Percentiles rank a stretch among this genome's conserved stretches.
Evolutionary conservation across 306 rosid species (phyloP).

Genomic region (Lathyrus tuberosus): DNA sequence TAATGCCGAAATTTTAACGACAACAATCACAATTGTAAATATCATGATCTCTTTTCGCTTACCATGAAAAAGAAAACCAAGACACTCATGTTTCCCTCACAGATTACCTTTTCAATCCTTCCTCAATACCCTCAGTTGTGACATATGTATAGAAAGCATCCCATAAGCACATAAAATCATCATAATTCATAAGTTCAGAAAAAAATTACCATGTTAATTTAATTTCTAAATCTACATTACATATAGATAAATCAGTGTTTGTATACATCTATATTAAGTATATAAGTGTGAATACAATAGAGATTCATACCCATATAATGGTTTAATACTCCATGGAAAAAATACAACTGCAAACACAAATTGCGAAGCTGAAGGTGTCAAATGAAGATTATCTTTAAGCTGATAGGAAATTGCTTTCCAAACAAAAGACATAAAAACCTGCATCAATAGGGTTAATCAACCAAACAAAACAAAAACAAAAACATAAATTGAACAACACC

Average conservation of each 20-base stretch:
- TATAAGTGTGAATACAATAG: background rate
- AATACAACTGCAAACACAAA: constrained; percentile 71
- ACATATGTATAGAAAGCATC: constrained; percentile 97
- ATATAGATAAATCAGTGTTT: background rate
- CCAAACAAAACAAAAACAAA: too few species aligned
- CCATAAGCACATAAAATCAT: constrained; percentile 99
- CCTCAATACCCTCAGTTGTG: constrained; percentile 88
- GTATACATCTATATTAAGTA: background rate
- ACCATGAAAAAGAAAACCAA: constrained; percentile 1
- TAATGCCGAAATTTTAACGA: too few species aligned
- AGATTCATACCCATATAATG: constrained; percentile 73
- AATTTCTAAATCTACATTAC: too few species aligned
- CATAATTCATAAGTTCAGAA: background rate
- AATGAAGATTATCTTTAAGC: constrained; percentile 71
- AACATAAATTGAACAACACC: constrained; percentile 11
- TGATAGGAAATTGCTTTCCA: constrained; percentile 91
- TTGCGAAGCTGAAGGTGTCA: constrained; percentile 87
- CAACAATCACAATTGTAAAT: too few species aligned
- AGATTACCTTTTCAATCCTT: constrained; percentile 81
- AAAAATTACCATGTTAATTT: background rate
- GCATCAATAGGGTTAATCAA: constrained; percentile 29
- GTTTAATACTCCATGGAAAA: constrained; percentile 92
- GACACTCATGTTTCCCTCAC: background rate
- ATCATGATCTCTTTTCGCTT: background rate
- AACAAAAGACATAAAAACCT: constrained; percentile 91